These are phyloP conservation scores for Polyporus arcularius DNA, from an alignment of 768 basidiomycete species.

Conservation along the genomic window DNA sequence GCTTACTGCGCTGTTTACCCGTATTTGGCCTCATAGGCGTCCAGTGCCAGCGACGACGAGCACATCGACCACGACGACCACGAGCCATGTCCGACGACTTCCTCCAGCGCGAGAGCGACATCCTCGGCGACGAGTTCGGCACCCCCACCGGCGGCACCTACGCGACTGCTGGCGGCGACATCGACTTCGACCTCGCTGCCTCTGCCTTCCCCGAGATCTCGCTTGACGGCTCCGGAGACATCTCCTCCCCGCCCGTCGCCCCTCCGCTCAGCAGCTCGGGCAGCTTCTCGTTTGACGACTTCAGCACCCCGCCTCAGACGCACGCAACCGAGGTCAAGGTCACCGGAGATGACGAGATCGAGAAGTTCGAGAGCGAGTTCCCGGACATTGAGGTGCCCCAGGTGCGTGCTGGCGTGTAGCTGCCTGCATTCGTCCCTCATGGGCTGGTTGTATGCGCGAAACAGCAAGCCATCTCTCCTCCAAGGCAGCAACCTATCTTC, in stretches of 20 bases:
- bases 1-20: too few species aligned
- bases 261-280: slow-evolving; percentile 22
- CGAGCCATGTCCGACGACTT: slow-evolving; percentile 35
- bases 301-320: slow-evolving; percentile 49
- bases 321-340: slow-evolving; percentile 64
- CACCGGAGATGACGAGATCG: slow-evolving; percentile 83
- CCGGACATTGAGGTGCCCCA: slow-evolving; percentile 68
- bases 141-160: slow-evolving; percentile 31
- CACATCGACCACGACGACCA: neutral
- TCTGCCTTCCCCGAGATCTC: slow-evolving; percentile 86
- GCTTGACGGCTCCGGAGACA: slow-evolving; percentile 63
- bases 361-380: slow-evolving; percentile 84
- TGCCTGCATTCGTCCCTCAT: neutral
- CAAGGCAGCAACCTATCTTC: slow-evolving; percentile 40
- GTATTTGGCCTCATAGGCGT: too few species aligned
- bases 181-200: slow-evolving; percentile 82
- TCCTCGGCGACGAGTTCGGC: slow-evolving; percentile 35
- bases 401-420: slow-evolving; percentile 33
- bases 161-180: slow-evolving; percentile 48
- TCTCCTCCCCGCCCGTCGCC: slow-evolving; percentile 42
- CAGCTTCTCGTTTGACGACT: slow-evolving; percentile 68
- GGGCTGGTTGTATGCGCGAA: neutral
- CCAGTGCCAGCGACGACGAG: neutral
- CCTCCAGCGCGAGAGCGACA: slow-evolving; percentile 36
- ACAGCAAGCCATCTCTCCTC: slow-evolving; percentile 15